phyloP scores from a whole-genome alignment of 2,329 filamentous ascomycete species.

The Fusarium chuoi region DNA sequence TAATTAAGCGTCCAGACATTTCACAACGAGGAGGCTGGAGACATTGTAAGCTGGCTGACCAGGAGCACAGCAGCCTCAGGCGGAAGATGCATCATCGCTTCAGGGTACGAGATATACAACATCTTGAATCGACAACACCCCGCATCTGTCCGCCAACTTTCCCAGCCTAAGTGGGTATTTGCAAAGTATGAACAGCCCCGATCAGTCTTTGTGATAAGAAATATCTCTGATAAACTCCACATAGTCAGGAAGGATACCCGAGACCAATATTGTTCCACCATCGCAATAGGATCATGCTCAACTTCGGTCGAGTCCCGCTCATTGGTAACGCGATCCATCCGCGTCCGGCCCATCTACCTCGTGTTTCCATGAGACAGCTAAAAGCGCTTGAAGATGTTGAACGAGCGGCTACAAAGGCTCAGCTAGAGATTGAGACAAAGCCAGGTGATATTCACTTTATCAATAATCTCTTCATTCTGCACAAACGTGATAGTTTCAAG shows the following conservation, averaged over 20 bases:
- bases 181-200: too few relatives aligned
- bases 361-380: conserved; percentile 59
- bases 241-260: conserved; percentile 49
- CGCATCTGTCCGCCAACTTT: conserved; percentile 71
- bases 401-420: conserved; percentile 60
- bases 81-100: conserved; percentile 73
- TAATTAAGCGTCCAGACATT: conserved; percentile 60
- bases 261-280: conserved; percentile 65
- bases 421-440: conserved; percentile 64
- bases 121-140: conserved; percentile 60
- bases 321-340: conserved; percentile 64
- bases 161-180: conserved; percentile 71
- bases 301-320: conserved; percentile 67
- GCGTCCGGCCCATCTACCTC: conserved; percentile 59
- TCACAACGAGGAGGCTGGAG: conserved; percentile 75
- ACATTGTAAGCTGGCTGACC: conserved; percentile 73
- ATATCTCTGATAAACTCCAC: too few relatives aligned
- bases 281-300: conserved; percentile 62
- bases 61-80: conserved; percentile 67
- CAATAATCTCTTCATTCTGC: conserved; percentile 70
- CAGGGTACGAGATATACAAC: conserved; percentile 75
- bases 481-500: conserved; percentile 55
- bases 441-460: conserved; percentile 71
- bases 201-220: too few relatives aligned
- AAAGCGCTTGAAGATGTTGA: conserved; percentile 67